phyloP scores from a whole-genome alignment of 371 early-diverging fungal species.

The Rhizopus sp. region DNA sequence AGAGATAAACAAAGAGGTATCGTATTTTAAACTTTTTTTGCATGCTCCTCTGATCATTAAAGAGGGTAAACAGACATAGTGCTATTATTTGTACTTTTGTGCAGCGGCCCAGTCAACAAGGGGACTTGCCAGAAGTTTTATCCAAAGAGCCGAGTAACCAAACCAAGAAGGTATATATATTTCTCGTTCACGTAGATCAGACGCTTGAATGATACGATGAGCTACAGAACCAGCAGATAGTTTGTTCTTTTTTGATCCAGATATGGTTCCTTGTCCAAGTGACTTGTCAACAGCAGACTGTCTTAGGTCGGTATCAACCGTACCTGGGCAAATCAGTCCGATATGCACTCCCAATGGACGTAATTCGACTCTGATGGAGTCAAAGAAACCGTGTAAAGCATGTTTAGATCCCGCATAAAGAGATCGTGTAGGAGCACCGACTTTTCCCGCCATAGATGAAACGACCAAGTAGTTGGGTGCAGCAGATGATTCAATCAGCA shows the following conservation, averaged over 20 bases:
- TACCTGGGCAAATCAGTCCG: conserved; percentile 74
- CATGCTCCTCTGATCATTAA: no score
- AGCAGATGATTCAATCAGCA: conserved; percentile 47
- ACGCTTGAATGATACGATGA: conserved; percentile 59
- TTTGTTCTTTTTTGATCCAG: conserved; percentile 65
- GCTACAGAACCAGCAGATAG: conserved; percentile 65
- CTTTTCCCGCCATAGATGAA: conserved; percentile 79
- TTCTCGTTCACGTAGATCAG: conserved; percentile 59
- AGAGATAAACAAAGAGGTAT: no score
- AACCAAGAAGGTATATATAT: conserved; percentile 68
- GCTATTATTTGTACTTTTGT: conserved; percentile 30
- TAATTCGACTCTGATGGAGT: conserved; percentile 80
- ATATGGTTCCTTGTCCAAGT: conserved; percentile 22
- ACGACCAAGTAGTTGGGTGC: conserved; percentile 72
- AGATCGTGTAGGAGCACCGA: conserved; percentile 82
- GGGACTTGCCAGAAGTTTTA: conserved; percentile 60
- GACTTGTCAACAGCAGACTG: conserved; percentile 66
- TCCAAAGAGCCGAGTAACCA: conserved; percentile 50
- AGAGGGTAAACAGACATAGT: neutral
- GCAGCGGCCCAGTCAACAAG: conserved; percentile 68
- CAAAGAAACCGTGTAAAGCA: conserved; percentile 86
- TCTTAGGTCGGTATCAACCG: conserved; percentile 76
- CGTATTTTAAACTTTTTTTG: no score
- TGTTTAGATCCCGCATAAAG: conserved; percentile 84
- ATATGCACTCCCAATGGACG: conserved; percentile 58